A percentile compares a stretch with the other conserved stretches of the same genome.
Conservation (phyloP, 31 red algal genomes). For the Bonnemaisonia californica region DNA sequence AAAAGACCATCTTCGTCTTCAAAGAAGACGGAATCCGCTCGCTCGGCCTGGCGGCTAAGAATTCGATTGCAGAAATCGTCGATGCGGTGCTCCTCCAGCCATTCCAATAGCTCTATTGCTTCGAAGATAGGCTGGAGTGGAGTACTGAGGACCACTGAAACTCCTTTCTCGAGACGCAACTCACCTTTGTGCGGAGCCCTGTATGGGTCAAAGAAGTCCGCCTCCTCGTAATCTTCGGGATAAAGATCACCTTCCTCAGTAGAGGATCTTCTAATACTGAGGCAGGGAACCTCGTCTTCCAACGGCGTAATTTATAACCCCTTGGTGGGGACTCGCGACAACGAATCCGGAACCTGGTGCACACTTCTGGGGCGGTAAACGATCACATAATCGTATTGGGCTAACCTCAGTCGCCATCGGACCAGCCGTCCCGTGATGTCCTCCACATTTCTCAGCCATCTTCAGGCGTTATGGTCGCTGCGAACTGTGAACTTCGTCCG, state of each 20-base stretch:
- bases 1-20: conserved; percentile 4
- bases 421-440: neutral
- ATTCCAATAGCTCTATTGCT: neutral
- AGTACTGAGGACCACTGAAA: neutral
- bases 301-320: neutral
- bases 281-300: neutral
- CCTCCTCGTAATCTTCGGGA: neutral
- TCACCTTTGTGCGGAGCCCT: neutral
- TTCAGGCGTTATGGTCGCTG: neutral
- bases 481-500: neutral
- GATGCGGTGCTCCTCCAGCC: conserved; percentile 1
- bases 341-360: neutral
- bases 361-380: neutral
- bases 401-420: neutral
- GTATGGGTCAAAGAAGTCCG: neutral
- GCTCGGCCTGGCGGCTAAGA: neutral
- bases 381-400: neutral
- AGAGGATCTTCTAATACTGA: neutral
- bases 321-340: neutral
- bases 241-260: neutral
- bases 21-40: conserved; percentile 1
- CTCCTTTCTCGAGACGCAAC: neutral
- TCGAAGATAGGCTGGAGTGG: neutral
- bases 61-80: conserved; percentile 1
- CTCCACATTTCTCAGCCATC: neutral